phyloP scores from a whole-genome alignment of 352 stramenopile genomes.

The Pythium pyrilobum region DNA sequence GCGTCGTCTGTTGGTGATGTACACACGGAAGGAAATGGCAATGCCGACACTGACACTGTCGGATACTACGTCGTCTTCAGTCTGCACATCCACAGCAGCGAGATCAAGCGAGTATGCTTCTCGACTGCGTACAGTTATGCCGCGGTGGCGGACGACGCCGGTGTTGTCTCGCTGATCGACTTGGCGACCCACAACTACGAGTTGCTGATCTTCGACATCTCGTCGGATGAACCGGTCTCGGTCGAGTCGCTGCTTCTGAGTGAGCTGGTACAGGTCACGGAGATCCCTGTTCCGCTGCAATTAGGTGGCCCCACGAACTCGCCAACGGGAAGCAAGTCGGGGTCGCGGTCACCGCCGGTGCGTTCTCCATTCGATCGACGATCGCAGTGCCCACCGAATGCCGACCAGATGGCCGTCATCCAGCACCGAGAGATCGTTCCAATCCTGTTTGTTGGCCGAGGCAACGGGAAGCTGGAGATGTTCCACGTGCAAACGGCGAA shows the following conservation, averaged over 20 bases:
- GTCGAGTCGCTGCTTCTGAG: conserved; percentile 63
- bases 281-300: conserved; percentile 32
- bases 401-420: conserved; percentile 17
- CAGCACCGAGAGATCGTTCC: conserved; percentile 50
- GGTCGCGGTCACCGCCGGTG: not conserved
- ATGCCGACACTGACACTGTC: no score
- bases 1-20: no score
- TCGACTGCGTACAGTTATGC: conserved; percentile 46
- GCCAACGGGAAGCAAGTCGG: not conserved
- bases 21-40: no score
- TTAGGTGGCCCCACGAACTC: not conserved
- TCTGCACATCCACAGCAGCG: conserved; percentile 52
- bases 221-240: conserved; percentile 38
- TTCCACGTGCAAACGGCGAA: conserved; percentile 61
- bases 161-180: conserved; percentile 57
- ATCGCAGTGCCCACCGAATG: conserved; percentile 1
- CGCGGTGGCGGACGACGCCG: conserved; percentile 44
- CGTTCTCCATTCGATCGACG: conserved; percentile 7
- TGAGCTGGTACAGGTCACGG: conserved; percentile 56
- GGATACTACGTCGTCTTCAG: conserved; percentile 47
- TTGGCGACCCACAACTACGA: conserved; percentile 45
- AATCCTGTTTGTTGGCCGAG: conserved; percentile 64
- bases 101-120: conserved; percentile 44
- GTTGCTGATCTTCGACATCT: conserved; percentile 51
- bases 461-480: conserved; percentile 65